phyloP scores from a whole-genome alignment of 176 grass and related monocot species.

The Aegilops umbellulata region DNA sequence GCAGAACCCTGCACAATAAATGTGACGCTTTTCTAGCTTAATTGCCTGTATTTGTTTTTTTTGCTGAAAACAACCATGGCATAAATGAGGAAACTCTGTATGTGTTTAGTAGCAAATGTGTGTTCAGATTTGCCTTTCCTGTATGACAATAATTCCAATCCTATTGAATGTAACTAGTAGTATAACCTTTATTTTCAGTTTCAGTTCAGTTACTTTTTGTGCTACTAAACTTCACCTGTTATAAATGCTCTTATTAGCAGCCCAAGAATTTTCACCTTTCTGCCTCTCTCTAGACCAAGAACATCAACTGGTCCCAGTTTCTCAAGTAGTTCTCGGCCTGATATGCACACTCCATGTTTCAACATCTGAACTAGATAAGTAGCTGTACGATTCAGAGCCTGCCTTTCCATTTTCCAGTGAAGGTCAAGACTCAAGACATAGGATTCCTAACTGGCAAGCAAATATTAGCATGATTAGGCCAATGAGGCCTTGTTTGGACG shows the following conservation, averaged over 20 bases:
- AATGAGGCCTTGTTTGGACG: no score
- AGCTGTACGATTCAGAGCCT: background rate
- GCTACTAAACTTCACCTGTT: background rate
- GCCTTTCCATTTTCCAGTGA: background rate
- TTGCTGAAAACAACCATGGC: background rate
- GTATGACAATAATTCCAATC: background rate
- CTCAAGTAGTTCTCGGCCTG: background rate
- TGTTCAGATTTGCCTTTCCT: background rate
- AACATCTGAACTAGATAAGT: background rate
- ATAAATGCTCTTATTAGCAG: background rate
- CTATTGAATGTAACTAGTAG: background rate
- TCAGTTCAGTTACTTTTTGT: constrained; percentile 2
- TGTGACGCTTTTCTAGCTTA: background rate
- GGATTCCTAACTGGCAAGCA: background rate
- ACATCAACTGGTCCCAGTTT: background rate
- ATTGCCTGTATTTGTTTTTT: background rate
- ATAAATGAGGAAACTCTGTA: background rate
- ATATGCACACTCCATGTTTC: background rate
- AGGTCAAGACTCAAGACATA: background rate
- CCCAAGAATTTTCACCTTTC: background rate
- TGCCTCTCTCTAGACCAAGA: background rate
- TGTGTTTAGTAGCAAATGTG: no score
- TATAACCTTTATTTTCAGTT: background rate
- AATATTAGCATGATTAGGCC: background rate
- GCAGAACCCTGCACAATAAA: background rate